Base-by-base conservation (phyloP, 164 flowering plant genomes). In the Buxus sempervirens region DNA sequence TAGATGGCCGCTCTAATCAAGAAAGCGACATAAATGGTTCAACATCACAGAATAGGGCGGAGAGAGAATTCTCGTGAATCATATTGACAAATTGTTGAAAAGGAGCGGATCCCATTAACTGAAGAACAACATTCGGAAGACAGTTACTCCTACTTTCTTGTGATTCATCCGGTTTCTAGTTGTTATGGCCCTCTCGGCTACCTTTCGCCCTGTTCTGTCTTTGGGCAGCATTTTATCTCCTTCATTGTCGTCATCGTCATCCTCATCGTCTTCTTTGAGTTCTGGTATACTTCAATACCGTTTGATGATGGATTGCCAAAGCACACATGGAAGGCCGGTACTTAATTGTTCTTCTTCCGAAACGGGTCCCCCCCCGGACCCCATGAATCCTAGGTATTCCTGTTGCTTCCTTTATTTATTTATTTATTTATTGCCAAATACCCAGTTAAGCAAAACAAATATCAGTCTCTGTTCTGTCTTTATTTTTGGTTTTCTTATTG, bases 121-220 rank as follows among this genome's bases (percentile, higher is more conserved):
- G 38, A 32, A 32, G 38, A 32, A 32, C 5, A 32, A 32, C 5
- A 7, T 7, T 32, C 7, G 38, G 38, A 32, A 7, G 38, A 32
- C 5, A 7, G 7, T 32, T 32, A 32, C 38, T 32, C 7, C 7
- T 32, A 7, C 5, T 32, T 32, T 32, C 38, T 7, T 32, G 38
- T 32, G 38, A 32, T 32, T 41, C 14, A 45, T 41, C n/a, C 20
- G 54, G 16, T 62, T 62, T 4, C 9, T 36, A 16, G 26, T 58
- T 62, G 16, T 48, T 5, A 85, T 85, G 89, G 84, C 84, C 54
- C 25, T 77, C 38, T 72, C 85, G 14, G n/a, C 74, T 62, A 67
- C 78, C 16, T 66, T 76, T 56, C 25, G 59, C 9, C 81, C 83
- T 23, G 48, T 59, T 12, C 20, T 59, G 45, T 71, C 80, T 22